These are phyloP conservation scores for Salix brachista DNA, from an alignment of 345 rosid genomes.

Conservation along the genomic window DNA sequence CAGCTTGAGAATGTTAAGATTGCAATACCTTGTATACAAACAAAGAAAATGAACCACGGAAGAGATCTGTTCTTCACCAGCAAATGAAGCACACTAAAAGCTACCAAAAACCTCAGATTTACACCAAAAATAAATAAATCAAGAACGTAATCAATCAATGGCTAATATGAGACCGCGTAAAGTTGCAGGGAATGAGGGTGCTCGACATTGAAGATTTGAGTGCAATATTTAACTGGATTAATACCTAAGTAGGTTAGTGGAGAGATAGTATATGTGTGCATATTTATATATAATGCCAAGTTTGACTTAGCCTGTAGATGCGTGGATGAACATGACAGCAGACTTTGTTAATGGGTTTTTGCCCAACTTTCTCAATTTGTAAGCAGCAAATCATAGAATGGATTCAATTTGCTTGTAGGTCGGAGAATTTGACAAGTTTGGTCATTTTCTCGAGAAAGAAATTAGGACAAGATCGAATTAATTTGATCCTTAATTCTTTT, in stretches of 20 bases:
- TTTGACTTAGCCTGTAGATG: constrained; percentile 54
- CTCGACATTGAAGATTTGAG: constrained; percentile 27
- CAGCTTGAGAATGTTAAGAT: not conserved
- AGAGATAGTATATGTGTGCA: too few relatives aligned
- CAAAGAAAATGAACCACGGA: constrained; percentile 25
- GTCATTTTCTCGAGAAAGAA: constrained; percentile 11
- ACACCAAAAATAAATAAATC: not conserved
- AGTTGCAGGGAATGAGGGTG: constrained; percentile 20
- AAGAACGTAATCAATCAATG: constrained; percentile 2
- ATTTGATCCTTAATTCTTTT: not conserved
- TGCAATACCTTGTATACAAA: constrained; percentile 25
- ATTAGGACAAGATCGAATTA: not conserved
- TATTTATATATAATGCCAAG: constrained; percentile 13
- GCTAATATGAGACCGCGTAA: constrained; percentile 7
- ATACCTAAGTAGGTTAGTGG: too few relatives aligned
- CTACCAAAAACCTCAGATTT: constrained; percentile 9
- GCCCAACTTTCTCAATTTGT: constrained; percentile 53
- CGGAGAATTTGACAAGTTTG: constrained; percentile 22
- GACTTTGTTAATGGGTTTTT: constrained; percentile 38
- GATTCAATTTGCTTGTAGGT: constrained; percentile 17
- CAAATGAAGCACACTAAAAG: constrained; percentile 35
- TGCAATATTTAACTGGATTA: constrained; percentile 5
- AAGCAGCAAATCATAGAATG: not conserved
- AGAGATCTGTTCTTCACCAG: constrained; percentile 40
- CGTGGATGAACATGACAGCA: constrained; percentile 52